Conservation (phyloP, 768 basidiomycete genomes). For the Mycena vulgaris region DNA sequence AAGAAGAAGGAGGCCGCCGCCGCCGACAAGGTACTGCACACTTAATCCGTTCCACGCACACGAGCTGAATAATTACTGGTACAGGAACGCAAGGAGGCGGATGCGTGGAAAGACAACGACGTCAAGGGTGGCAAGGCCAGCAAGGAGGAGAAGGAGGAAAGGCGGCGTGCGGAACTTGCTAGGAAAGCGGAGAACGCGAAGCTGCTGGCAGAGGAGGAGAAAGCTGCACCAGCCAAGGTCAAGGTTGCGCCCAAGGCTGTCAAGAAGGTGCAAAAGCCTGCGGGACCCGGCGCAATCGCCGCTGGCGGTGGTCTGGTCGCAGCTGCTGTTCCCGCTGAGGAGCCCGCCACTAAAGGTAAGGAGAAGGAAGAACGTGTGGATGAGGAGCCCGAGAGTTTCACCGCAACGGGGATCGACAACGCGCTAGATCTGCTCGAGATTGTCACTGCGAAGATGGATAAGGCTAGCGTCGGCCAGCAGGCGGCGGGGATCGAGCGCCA, state of each 20-base stretch:
- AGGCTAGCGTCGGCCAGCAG: constrained; percentile 89
- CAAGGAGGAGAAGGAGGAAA: constrained; percentile 84
- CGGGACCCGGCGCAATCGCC: constrained; percentile 89
- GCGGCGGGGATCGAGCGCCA: constrained; percentile 91
- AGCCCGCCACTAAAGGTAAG: constrained; percentile 38
- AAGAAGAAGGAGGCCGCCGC: constrained; percentile 80
- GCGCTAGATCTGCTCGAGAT: constrained; percentile 91
- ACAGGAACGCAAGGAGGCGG: constrained; percentile 83
- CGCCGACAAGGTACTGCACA: constrained; percentile 65
- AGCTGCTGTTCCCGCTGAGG: constrained; percentile 15
- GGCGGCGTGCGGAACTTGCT: constrained; percentile 84
- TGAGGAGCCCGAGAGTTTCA: constrained; percentile 73
- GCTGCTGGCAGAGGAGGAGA: constrained; percentile 70
- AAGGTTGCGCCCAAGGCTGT: constrained; percentile 78
- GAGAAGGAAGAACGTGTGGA: constrained; percentile 53
- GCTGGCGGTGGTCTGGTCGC: constrained; percentile 71
- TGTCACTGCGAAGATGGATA: constrained; percentile 94
- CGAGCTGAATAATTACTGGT: constrained; percentile 11
- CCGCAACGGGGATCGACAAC: constrained; percentile 92
- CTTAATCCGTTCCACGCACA: neutral
- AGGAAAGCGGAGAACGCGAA: constrained; percentile 68
- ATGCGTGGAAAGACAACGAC: constrained; percentile 76
- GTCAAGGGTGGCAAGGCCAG: constrained; percentile 72
- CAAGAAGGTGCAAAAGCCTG: constrained; percentile 74
- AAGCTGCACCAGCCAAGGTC: constrained; percentile 66